Evolutionary conservation across 495 filamentous ascomycete genomes (phyloP), one percentile per base, ranked within the genome.

Genomic region (Aspergillus taichungensis): DNA sequence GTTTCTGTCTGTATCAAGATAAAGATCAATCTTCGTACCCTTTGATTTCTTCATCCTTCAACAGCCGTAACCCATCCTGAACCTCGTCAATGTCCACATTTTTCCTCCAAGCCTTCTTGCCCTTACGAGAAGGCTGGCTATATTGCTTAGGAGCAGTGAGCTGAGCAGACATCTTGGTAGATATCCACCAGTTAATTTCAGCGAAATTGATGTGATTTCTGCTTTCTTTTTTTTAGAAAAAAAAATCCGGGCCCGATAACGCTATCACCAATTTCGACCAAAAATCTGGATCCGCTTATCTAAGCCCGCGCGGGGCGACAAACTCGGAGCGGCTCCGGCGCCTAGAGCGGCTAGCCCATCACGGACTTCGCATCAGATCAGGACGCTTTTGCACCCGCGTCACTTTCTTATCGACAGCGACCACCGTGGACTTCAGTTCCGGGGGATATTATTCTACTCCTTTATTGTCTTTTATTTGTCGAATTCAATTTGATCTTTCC

Each of bases 31-130:
- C 34, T 31, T 49, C 71, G 27, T 76, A 91, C 90, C 88, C 89
- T 73, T 81, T 78, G 48, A 94, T 87, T 51, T 94, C 80, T 69
- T 95, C 88, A 35, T 90, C 85, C 49, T 89, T 85, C 52, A 88
- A 69, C 49, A 83, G 67, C 45, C 94, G 85, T 36, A 98, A 78
- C 36, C 94, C 92, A 50, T 82, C 71, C 52, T 88, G 76, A 18
- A 98, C 74, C 43, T 92, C 83, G 10, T 86, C 80, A 39, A 97
- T 75, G 64, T 98, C 88, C 56, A 97, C 86, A 70, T 98, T 94
- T 64, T 97, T 98, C 53, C 92, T 76, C 92, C 92, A 98, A 13
- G 92, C 92, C 66, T 90, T 95, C 70, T 98, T 98, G 50, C 92
- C 91, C 64, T 97, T 98, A 57, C 92, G 76, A 8, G 90, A 95